These are phyloP conservation scores for Scheffersomyces cryptocercus DNA, from an alignment of 1,139 yeast genomes.

Conservation along the genomic window DNA sequence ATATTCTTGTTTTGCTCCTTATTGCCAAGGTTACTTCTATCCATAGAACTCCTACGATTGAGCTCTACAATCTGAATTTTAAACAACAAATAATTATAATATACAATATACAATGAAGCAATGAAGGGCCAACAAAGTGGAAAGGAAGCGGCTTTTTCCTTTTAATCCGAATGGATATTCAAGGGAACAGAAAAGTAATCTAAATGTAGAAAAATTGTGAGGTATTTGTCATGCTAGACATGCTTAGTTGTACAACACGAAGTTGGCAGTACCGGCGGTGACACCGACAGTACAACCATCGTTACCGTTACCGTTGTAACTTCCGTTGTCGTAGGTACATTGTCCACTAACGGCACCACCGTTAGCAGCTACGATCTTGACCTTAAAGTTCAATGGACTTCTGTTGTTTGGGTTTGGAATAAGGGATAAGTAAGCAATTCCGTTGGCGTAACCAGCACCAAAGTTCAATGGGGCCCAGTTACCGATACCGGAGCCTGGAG, in stretches of 20 bases:
- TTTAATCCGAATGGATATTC: too few species aligned
- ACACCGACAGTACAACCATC: slow-evolving; percentile 96
- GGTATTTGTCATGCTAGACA: too few species aligned
- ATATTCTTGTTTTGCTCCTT: too few species aligned
- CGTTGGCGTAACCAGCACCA: slow-evolving; percentile 86
- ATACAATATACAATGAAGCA: neutral
- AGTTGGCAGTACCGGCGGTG: slow-evolving; percentile 74
- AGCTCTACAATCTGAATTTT: too few species aligned
- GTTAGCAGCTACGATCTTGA: slow-evolving; percentile 69
- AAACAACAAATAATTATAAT: neutral
- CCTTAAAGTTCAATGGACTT: slow-evolving; percentile 76
- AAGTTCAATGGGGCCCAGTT: slow-evolving; percentile 98
- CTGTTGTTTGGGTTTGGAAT: slow-evolving; percentile 94
- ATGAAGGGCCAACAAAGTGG: too few species aligned
- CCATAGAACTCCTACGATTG: too few species aligned
- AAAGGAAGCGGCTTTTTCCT: too few species aligned
- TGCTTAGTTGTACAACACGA: slow-evolving; percentile 51
- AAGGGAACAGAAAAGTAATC: too few species aligned
- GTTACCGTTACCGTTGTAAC: slow-evolving; percentile 62
- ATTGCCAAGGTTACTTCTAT: too few species aligned
- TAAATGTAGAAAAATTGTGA: too few species aligned
- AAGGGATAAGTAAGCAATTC: slow-evolving; percentile 82
- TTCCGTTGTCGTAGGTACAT: slow-evolving; percentile 80
- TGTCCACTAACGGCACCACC: slow-evolving; percentile 69
- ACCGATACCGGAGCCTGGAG: slow-evolving; percentile 76